Evolutionary conservation across 1,284 basidiomycete genomes (phyloP).

Genomic region (Phlebopus sp.): DNA sequence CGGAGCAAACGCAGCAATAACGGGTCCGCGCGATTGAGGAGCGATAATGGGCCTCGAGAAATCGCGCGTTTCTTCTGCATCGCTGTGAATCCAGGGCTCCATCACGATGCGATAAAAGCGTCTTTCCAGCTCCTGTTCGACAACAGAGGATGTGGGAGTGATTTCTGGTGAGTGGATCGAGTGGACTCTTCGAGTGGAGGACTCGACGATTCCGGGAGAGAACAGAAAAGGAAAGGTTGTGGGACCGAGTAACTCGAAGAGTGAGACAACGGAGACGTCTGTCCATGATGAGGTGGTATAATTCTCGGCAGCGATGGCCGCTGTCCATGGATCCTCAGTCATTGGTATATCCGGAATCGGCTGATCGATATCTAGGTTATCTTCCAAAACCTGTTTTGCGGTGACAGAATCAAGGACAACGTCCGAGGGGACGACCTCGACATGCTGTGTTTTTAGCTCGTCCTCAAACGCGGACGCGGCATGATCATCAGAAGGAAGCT

Average conservation of each 20-base stretch:
- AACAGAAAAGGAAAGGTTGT: constrained; percentile 45
- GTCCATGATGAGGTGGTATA: constrained; percentile 32
- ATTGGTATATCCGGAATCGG: constrained; percentile 12
- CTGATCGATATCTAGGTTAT: constrained; percentile 23
- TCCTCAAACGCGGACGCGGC: constrained; percentile 20
- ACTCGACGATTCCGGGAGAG: constrained; percentile 46
- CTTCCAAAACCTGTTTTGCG: constrained; percentile 30
- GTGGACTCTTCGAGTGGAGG: constrained; percentile 43
- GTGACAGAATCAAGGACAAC: constrained; percentile 30
- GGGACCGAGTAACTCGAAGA: constrained; percentile 43
- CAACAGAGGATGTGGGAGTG: constrained; percentile 34
- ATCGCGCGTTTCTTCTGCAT: constrained; percentile 19
- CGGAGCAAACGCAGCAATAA: constrained; percentile 4
- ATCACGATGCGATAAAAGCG: constrained; percentile 24
- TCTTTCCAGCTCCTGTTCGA: constrained; percentile 19
- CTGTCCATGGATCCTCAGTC: constrained; percentile 23
- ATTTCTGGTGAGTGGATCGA: constrained; percentile 31
- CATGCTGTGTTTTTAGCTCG: constrained; percentile 19
- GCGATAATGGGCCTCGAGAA: constrained; percentile 21
- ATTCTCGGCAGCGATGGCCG: constrained; percentile 20
- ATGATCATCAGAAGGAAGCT: neutral
- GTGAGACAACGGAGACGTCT: constrained; percentile 23
- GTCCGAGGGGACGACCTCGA: constrained; percentile 28
- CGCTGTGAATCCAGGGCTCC: constrained; percentile 26
- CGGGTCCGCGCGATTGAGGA: constrained; percentile 11